phyloP scores from a whole-genome alignment of 164 flowering plant genomes.

The Berberis vulgaris region DNA sequence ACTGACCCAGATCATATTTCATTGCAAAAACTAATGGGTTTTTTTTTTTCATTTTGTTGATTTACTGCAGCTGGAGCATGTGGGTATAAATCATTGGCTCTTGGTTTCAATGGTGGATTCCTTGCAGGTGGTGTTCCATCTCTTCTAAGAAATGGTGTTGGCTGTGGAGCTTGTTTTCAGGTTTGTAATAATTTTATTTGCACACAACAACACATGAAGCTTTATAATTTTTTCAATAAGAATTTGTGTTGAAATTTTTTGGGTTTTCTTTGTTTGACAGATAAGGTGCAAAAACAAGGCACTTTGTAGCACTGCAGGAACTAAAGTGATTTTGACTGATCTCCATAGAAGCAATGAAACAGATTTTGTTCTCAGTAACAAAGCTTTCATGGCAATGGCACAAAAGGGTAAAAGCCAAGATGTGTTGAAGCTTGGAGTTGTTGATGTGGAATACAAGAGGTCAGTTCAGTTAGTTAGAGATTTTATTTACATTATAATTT shows the following conservation, averaged over 20 bases:
- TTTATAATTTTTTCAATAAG: background rate
- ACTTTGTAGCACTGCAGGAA: constrained; percentile 48
- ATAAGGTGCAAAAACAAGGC: constrained; percentile 63
- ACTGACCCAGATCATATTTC: constrained; percentile 13
- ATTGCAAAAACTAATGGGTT: constrained; percentile 1
- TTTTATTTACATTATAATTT: background rate
- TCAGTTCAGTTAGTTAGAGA: constrained; percentile 9
- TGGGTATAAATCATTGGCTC: constrained; percentile 75
- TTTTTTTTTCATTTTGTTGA: constrained; percentile 3
- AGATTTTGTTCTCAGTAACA: constrained; percentile 65
- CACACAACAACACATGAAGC: background rate
- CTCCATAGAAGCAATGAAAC: constrained; percentile 44
- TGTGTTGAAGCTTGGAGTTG: constrained; percentile 43
- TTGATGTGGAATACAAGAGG: constrained; percentile 83
- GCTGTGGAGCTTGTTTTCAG: constrained; percentile 90
- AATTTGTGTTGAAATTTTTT: background rate
- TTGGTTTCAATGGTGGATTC: constrained; percentile 43
- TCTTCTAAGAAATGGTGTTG: constrained; percentile 69
- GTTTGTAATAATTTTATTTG: constrained; percentile 15
- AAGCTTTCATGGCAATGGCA: constrained; percentile 72
- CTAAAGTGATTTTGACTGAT: constrained; percentile 56
- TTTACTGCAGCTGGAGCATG: constrained; percentile 79
- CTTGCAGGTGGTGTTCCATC: constrained; percentile 66
- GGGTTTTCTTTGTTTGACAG: constrained; percentile 22
- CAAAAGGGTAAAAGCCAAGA: constrained; percentile 33